Percentiles rank a stretch among this genome's conserved stretches.
These are phyloP conservation scores for Papiliotrema fonsecae DNA, from an alignment of 1,284 basidiomycete species.

Conservation along the genomic window DNA sequence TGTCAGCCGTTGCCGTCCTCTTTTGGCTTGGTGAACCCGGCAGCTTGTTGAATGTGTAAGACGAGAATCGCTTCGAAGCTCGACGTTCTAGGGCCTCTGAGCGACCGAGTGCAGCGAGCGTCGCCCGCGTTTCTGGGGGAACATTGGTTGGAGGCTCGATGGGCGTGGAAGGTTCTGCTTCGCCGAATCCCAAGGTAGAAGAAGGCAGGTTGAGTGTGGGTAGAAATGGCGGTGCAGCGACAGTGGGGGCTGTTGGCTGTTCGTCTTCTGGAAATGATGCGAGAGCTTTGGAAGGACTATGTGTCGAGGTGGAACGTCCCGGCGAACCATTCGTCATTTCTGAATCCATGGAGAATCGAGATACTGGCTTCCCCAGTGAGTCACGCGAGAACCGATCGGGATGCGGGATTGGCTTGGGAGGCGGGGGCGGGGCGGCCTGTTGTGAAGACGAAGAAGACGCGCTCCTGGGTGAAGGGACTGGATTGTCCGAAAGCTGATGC, in stretches of 20 bases:
- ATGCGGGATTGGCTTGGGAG: conserved; percentile 20
- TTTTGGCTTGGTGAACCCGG: conserved; percentile 51
- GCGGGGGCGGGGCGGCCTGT: conserved; percentile 10
- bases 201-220: conserved; percentile 26
- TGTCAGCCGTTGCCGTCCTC: conserved; percentile 12
- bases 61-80: conserved; percentile 93
- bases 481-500: conserved; percentile 19
- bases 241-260: conserved; percentile 7
- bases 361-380: conserved; percentile 27
- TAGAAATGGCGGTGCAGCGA: conserved; percentile 14
- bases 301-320: conserved; percentile 1
- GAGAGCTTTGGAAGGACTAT: conserved; percentile 6
- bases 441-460: neutral
- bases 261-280: conserved; percentile 6
- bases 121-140: conserved; percentile 67
- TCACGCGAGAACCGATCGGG: conserved; percentile 33
- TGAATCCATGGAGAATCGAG: conserved; percentile 41
- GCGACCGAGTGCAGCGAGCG: conserved; percentile 81
- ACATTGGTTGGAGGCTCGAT: conserved; percentile 19
- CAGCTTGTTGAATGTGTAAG: conserved; percentile 88
- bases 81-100: conserved; percentile 82
- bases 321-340: conserved; percentile 36
- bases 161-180: conserved; percentile 34
- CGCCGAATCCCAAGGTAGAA: conserved; percentile 11
- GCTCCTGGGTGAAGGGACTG: conserved; percentile 13